These are phyloP conservation scores for Aspergillus ustus DNA, from an alignment of 2,329 filamentous ascomycete genomes.

Conservation along the genomic window DNA sequence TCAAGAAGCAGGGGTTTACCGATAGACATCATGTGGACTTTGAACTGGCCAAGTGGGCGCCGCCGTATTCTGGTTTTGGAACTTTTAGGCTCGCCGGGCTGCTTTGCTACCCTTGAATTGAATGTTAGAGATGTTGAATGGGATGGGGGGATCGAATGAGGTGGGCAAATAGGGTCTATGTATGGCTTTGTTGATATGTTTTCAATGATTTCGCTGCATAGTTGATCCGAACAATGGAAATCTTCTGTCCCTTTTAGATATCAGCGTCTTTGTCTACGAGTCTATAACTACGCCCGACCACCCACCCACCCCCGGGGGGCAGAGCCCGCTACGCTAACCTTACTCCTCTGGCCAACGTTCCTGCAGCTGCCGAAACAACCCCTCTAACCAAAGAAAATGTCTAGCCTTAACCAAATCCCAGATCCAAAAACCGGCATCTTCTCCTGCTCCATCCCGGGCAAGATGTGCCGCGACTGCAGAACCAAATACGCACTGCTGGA, in stretches of 20 bases:
- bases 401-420: not conserved
- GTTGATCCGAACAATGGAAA: too few species aligned
- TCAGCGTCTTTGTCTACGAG: too few species aligned
- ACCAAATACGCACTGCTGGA: not conserved
- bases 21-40: slow-evolving; percentile 24
- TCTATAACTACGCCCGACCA: too few species aligned
- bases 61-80: slow-evolving; percentile 23
- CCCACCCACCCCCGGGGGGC: too few species aligned
- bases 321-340: too few species aligned
- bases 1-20: slow-evolving; percentile 18
- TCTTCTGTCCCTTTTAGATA: too few species aligned
- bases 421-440: not conserved
- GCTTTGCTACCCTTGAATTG: slow-evolving; percentile 16
- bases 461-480: not conserved
- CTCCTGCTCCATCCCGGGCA: not conserved
- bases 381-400: too few species aligned
- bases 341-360: too few species aligned
- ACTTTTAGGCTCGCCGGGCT: slow-evolving; percentile 22
- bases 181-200: not conserved
- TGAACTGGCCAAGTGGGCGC: slow-evolving; percentile 23
- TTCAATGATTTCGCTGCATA: too few species aligned
- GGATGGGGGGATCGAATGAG: too few species aligned
- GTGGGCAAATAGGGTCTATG: not conserved
- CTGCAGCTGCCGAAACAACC: too few species aligned
- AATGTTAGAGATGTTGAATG: too few species aligned